Percentiles rank a stretch among this genome's conserved stretches.
Conservation (phyloP, 2,329 filamentous ascomycete genomes). For the Juglanconis oblonga region DNA sequence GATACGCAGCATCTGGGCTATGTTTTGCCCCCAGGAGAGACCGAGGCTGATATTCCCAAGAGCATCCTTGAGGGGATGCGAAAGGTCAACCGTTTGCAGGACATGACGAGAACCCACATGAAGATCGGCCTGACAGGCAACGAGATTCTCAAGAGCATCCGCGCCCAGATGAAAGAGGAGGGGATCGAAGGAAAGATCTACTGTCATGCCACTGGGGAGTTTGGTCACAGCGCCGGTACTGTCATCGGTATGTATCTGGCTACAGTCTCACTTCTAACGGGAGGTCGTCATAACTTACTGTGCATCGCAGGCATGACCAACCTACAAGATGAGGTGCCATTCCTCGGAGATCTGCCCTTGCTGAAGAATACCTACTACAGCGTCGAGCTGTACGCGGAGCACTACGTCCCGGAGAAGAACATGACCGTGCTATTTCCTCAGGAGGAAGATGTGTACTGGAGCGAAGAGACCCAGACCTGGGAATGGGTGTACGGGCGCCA, state of each 20-base stretch:
- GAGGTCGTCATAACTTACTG: not conserved
- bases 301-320: constrained; percentile 43
- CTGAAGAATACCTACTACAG: constrained; percentile 47
- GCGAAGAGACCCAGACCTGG: constrained; percentile 35
- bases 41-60: constrained; percentile 37
- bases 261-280: not conserved
- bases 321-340: constrained; percentile 43
- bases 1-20: constrained; percentile 51
- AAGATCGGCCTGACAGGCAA: constrained; percentile 42
- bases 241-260: constrained; percentile 37
- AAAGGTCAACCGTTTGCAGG: constrained; percentile 46
- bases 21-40: constrained; percentile 41
- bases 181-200: constrained; percentile 47
- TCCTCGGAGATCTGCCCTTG: constrained; percentile 44
- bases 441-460: constrained; percentile 50
- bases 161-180: constrained; percentile 39
- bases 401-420: constrained; percentile 44
- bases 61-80: constrained; percentile 40
- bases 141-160: constrained; percentile 37
- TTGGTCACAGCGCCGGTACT: constrained; percentile 47
- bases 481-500: constrained; percentile 49
- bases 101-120: constrained; percentile 44
- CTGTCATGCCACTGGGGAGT: constrained; percentile 48
- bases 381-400: constrained; percentile 46
- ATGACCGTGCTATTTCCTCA: constrained; percentile 43